Percentiles rank a stretch among this genome's conserved stretches.
These are phyloP conservation scores for Dalbergia cultrata DNA, from an alignment of 306 rosid genomes.

Conservation along the genomic window DNA sequence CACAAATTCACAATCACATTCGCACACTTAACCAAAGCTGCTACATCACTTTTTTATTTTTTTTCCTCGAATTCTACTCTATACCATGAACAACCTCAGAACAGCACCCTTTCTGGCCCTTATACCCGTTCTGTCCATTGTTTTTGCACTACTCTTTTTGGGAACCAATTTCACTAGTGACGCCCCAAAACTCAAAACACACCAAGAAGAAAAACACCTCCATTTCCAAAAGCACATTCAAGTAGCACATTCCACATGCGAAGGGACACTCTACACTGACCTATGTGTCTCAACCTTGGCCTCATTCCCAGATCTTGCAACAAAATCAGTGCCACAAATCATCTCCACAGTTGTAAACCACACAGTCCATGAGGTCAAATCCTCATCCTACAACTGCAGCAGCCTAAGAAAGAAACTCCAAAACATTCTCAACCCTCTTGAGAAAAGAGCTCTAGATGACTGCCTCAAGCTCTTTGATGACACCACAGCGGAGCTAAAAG, in stretches of 20 bases:
- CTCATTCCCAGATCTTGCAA: constrained; percentile 63
- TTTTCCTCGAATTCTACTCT: neutral
- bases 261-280: constrained; percentile 74
- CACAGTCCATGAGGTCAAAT: constrained; percentile 55
- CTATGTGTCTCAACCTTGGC: constrained; percentile 74
- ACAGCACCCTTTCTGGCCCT: neutral
- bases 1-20: constrained; percentile 14
- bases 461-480: constrained; percentile 74
- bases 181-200: neutral
- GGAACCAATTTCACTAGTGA: constrained; percentile 18
- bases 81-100: constrained; percentile 34
- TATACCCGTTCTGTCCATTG: neutral
- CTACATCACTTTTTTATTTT: neutral
- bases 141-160: neutral
- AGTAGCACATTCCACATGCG: constrained; percentile 62
- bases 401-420: constrained; percentile 46
- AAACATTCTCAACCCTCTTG: constrained; percentile 33
- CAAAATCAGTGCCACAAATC: constrained; percentile 66
- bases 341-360: constrained; percentile 61
- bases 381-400: constrained; percentile 64
- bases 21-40: neutral
- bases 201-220: constrained; percentile 16
- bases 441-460: constrained; percentile 72
- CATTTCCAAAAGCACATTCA: constrained; percentile 61
- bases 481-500: constrained; percentile 57